These are phyloP conservation scores for Ascochyta lentis DNA, from an alignment of 2,329 filamentous ascomycete species.

Conservation along the genomic window DNA sequence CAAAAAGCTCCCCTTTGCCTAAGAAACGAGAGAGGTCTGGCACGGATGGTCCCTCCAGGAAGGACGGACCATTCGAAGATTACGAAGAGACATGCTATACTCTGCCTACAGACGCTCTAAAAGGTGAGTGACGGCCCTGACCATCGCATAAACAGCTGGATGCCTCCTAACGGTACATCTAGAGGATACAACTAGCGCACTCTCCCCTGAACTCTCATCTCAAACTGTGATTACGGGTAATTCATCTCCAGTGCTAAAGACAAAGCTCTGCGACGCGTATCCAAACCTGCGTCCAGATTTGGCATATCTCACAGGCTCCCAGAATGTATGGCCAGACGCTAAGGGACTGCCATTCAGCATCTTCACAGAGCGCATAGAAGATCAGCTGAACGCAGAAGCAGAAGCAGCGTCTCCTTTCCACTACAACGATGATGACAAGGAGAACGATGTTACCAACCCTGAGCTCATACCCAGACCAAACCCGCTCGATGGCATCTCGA, in stretches of 20 bases:
- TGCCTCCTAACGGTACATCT: background rate
- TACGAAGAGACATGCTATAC: background rate
- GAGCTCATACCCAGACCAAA: constrained; percentile 8
- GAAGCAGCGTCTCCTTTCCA: constrained; percentile 23
- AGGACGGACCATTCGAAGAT: background rate
- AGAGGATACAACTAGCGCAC: background rate
- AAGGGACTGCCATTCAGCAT: constrained; percentile 24
- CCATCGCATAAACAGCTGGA: background rate
- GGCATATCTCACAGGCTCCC: background rate
- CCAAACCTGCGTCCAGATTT: background rate
- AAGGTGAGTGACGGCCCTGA: background rate
- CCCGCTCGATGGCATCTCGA: constrained; percentile 12
- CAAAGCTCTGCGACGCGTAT: background rate
- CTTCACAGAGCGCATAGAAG: constrained; percentile 26
- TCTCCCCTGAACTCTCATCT: background rate
- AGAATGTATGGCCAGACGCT: constrained; percentile 14
- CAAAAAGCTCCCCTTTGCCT: constrained; percentile 4
- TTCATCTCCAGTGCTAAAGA: background rate
- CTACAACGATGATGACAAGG: constrained; percentile 33
- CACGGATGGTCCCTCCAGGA: no score
- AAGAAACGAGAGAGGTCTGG: background rate
- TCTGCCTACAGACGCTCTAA: background rate
- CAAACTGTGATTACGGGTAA: background rate
- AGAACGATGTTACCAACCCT: constrained; percentile 19
- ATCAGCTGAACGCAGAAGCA: constrained; percentile 27